Evolutionary conservation across 208 protist species (phyloP).

Genomic region (Crithidia bombi): DNA sequence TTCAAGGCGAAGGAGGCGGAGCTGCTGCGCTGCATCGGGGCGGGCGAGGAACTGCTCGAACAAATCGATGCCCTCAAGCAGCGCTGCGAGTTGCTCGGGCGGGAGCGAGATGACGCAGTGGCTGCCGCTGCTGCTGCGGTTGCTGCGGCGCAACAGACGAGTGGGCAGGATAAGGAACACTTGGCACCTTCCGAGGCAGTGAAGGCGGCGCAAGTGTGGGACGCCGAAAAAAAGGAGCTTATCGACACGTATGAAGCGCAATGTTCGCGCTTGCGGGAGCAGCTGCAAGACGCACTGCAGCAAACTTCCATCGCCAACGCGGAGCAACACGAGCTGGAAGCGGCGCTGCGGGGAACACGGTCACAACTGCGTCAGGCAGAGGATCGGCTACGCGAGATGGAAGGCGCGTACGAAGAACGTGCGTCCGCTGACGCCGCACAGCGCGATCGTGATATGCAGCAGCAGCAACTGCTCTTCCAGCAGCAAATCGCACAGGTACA

Average conservation of each 20-base stretch:
- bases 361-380: conserved; percentile 22
- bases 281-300: conserved; percentile 27
- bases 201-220: neutral
- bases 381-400: conserved; percentile 19
- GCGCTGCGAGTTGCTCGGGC: conserved; percentile 50
- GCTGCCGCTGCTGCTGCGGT: neutral
- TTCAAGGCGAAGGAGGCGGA: conserved; percentile 72
- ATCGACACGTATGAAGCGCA: conserved; percentile 18
- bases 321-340: conserved; percentile 23
- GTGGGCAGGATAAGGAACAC: conserved; percentile 1
- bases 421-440: conserved; percentile 19
- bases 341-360: conserved; percentile 21
- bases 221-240: conserved; percentile 6
- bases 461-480: conserved; percentile 10
- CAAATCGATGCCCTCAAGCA: conserved; percentile 66
- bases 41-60: conserved; percentile 74
- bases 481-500: conserved; percentile 16
- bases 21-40: conserved; percentile 74
- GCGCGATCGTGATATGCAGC: conserved; percentile 32
- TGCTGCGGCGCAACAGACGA: neutral
- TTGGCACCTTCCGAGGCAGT: neutral
- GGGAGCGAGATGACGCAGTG: conserved; percentile 54
- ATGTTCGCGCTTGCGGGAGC: conserved; percentile 27
- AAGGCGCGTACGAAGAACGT: conserved; percentile 14
- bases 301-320: conserved; percentile 10